These are phyloP conservation scores for Kurtzmaniella quercitrusa DNA, from an alignment of 1,139 yeast genomes.

Conservation along the genomic window DNA sequence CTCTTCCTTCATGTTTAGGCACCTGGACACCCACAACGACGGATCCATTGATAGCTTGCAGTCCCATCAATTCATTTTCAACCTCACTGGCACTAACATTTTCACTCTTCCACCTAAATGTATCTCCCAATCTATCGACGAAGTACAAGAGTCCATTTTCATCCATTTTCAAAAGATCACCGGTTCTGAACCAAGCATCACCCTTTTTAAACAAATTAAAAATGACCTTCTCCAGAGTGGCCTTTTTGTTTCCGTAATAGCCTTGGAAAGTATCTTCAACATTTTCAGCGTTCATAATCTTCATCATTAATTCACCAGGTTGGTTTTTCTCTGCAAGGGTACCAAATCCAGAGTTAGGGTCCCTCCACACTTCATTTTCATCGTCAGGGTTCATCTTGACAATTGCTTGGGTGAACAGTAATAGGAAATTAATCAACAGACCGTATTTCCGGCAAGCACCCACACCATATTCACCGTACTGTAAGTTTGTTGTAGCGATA, in stretches of 20 bases:
- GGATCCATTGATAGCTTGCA: constrained; percentile 52
- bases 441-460: constrained; percentile 93
- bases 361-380: constrained; percentile 66
- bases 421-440: constrained; percentile 48
- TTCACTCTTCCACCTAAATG: constrained; percentile 96
- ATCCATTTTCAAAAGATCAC: constrained; percentile 76
- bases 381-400: constrained; percentile 82
- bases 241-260: constrained; percentile 75
- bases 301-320: constrained; percentile 87
- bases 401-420: constrained; percentile 56
- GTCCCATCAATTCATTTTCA: constrained; percentile 67
- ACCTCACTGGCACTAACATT: constrained; percentile 94
- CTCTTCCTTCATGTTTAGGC: constrained; percentile 90
- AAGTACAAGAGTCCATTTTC: constrained; percentile 71
- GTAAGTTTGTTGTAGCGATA: constrained; percentile 80
- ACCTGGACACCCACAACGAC: constrained; percentile 89
- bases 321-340: constrained; percentile 42
- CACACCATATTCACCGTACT: constrained; percentile 73
- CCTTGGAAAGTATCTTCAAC: constrained; percentile 83
- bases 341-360: constrained; percentile 63
- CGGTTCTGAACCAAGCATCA: constrained; percentile 89
- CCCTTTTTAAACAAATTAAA: constrained; percentile 76
- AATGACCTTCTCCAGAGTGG: constrained; percentile 71
- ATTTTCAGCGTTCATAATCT: constrained; percentile 59
- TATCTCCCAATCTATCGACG: constrained; percentile 92